phyloP scores from a whole-genome alignment of 1,284 basidiomycete genomes.

The Butyriboletus appendiculatus region DNA sequence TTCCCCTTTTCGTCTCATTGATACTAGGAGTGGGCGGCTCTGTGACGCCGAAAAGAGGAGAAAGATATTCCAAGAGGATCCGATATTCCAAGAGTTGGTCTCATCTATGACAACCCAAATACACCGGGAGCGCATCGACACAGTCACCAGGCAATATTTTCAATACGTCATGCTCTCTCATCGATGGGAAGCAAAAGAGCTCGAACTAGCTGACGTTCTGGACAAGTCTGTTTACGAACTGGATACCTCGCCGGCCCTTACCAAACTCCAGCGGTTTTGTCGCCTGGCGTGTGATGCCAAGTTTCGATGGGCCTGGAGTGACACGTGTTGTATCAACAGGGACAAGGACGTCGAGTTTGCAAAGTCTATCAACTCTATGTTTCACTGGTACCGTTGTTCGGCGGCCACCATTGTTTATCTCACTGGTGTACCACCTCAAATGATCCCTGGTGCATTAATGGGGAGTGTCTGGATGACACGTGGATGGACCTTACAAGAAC shows the following conservation, averaged over 20 bases:
- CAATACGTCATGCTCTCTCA: conserved; percentile 30
- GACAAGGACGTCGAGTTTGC: conserved; percentile 21
- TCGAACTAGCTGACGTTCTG: conserved; percentile 16
- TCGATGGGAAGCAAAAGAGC: conserved; percentile 21
- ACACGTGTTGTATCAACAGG: conserved; percentile 32
- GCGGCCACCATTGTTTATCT: conserved; percentile 26
- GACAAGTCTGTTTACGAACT: conserved; percentile 19
- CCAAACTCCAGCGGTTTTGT: conserved; percentile 25
- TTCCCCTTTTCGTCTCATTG: conserved; percentile 20
- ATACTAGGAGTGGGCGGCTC: conserved; percentile 21
- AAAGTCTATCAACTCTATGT: conserved; percentile 29
- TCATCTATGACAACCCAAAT: conserved; percentile 17
- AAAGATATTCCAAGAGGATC: conserved; percentile 17
- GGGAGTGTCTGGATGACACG: conserved; percentile 26
- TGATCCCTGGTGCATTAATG: conserved; percentile 10
- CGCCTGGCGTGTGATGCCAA: conserved; percentile 5
- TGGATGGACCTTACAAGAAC: conserved; percentile 32
- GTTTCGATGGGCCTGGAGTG: conserved; percentile 29
- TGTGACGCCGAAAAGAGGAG: conserved; percentile 20
- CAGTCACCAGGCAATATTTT: conserved; percentile 9
- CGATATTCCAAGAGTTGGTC: conserved; percentile 20
- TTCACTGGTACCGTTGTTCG: conserved; percentile 22
- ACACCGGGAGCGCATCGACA: conserved; percentile 7
- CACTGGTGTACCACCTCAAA: conserved; percentile 8
- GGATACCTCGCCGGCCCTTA: neutral